A percentile compares a stretch with the other conserved stretches of the same genome.
Conservation (phyloP, 2,329 filamentous ascomycete genomes). For the Colletotrichum orchidophilum region DNA sequence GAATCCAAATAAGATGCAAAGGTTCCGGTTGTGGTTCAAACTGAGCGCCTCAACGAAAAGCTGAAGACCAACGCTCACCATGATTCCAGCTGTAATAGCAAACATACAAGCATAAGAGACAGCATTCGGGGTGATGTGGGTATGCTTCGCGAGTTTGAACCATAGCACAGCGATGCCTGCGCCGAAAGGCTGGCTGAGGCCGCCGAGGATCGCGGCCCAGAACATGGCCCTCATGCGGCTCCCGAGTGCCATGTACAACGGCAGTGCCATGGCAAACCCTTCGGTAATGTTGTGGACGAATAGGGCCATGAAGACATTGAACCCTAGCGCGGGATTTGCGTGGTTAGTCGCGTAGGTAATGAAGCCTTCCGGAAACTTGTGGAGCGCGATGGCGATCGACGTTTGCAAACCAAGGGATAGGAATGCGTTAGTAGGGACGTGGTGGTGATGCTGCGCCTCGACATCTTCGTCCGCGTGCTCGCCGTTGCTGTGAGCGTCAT, state of each 20-base stretch:
- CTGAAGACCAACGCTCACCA: conserved; percentile 92
- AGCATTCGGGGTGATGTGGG: conserved; percentile 59
- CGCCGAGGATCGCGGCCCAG: conserved; percentile 85
- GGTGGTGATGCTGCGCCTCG: conserved; percentile 81
- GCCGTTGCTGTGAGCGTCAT: conserved; percentile 41
- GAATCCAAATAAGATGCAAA: conserved; percentile 85
- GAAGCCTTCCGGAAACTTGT: conserved; percentile 90
- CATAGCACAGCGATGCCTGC: conserved; percentile 85
- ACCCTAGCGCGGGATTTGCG: conserved; percentile 86
- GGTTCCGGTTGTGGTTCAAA: conserved; percentile 79
- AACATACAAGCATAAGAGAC: conserved; percentile 84
- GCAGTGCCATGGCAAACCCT: conserved; percentile 92
- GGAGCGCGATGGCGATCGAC: conserved; percentile 90
- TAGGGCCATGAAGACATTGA: conserved; percentile 92
- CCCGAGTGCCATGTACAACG: conserved; percentile 88
- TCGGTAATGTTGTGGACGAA: conserved; percentile 99
- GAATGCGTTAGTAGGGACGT: conserved; percentile 94
- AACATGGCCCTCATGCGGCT: conserved; percentile 84
- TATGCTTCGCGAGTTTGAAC: conserved; percentile 75
- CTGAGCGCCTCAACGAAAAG: conserved; percentile 87
- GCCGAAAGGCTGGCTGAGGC: conserved; percentile 86
- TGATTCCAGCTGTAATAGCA: conserved; percentile 89
- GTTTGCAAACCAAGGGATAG: conserved; percentile 96
- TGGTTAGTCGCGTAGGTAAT: conserved; percentile 98
- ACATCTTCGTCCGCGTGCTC: conserved; percentile 47